A percentile compares a stretch with the other conserved stretches of the same genome.
These are phyloP conservation scores for Chytriomyces sp. DNA, from an alignment of 192 early-diverging fungal genomes.

Conservation along the genomic window DNA sequence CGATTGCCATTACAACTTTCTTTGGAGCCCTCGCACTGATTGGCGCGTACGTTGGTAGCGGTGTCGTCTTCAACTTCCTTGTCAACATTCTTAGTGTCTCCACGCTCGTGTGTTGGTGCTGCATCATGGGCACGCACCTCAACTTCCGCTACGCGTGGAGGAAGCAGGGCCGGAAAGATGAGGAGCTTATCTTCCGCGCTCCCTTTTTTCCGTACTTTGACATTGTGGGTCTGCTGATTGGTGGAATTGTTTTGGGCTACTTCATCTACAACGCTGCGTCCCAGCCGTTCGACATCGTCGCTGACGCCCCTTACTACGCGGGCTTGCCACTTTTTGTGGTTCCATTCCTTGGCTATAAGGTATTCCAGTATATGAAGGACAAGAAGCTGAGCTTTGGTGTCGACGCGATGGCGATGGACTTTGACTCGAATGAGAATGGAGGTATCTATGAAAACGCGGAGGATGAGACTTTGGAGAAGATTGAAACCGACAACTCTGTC, in stretches of 20 bases:
- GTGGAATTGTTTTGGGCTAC: slow-evolving; percentile 21
- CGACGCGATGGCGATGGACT: slow-evolving; percentile 1
- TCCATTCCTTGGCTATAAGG: neutral
- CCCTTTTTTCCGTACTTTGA: slow-evolving; percentile 31
- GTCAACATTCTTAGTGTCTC: slow-evolving; percentile 34
- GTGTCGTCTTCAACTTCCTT: slow-evolving; percentile 50
- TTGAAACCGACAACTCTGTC: neutral
- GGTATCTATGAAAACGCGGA: slow-evolving; percentile 2
- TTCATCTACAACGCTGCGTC: slow-evolving; percentile 21
- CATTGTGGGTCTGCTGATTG: slow-evolving; percentile 14
- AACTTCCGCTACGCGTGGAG: slow-evolving; percentile 44
- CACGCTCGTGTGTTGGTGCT: slow-evolving; percentile 43
- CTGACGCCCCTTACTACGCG: slow-evolving; percentile 5
- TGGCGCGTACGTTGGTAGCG: slow-evolving; percentile 54
- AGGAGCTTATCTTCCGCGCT: slow-evolving; percentile 23
- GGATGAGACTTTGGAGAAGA: slow-evolving; percentile 4
- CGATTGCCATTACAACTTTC: slow-evolving; percentile 52
- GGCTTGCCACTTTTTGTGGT: slow-evolving; percentile 13
- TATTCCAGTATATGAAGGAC: neutral
- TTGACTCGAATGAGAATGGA: slow-evolving; percentile 6
- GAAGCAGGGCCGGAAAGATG: slow-evolving; percentile 12
- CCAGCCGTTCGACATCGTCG: slow-evolving; percentile 1
- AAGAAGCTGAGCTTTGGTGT: slow-evolving; percentile 4
- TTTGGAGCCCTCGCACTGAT: slow-evolving; percentile 66
- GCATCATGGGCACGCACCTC: slow-evolving; percentile 45